Evolutionary conservation across 331 rosid species (phyloP).

Genomic region (Acacia pycnantha): DNA sequence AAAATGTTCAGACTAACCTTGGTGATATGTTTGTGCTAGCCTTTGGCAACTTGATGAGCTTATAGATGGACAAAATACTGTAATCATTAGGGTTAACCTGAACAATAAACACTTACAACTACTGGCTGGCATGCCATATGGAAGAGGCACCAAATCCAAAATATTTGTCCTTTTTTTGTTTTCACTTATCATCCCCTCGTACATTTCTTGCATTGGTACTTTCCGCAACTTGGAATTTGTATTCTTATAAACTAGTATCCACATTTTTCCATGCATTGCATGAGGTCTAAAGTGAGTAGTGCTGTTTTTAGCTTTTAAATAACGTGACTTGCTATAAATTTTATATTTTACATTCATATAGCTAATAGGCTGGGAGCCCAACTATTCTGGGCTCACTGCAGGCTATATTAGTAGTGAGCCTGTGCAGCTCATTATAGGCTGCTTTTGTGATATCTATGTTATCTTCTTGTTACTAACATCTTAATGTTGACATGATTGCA

Average conservation of each 20-base stretch:
- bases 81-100: neutral
- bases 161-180: neutral
- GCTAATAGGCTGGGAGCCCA: neutral
- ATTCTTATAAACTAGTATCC: neutral
- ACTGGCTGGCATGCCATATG: neutral
- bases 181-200: neutral
- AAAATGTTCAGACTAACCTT: neutral
- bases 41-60: neutral
- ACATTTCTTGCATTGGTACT: neutral
- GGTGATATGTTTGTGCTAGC: neutral
- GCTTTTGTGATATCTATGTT: constrained; percentile 22
- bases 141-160: neutral
- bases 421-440: neutral
- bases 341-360: neutral
- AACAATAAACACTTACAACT: neutral
- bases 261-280: neutral
- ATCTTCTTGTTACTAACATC: constrained; percentile 25
- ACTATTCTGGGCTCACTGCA: neutral
- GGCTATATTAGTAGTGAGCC: neutral
- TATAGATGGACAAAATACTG: neutral
- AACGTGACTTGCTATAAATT: neutral
- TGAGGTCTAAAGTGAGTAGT: neutral
- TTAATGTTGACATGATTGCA: constrained; percentile 37
- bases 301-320: neutral
- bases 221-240: neutral